These are phyloP conservation scores for Starmerella cellae DNA, from an alignment of 805 yeast genomes.

Conservation along the genomic window DNA sequence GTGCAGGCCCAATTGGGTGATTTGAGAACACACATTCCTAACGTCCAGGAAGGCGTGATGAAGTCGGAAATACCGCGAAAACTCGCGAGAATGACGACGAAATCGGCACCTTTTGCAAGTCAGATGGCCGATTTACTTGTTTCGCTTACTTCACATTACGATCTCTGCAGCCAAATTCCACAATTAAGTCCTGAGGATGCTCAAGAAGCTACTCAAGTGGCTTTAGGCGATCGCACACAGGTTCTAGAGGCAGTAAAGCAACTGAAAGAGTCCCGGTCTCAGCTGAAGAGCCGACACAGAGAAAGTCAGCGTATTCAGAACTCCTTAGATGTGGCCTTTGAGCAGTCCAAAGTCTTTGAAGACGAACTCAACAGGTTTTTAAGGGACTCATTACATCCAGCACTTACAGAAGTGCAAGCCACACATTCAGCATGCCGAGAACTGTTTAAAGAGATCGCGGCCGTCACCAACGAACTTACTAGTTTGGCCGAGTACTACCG, in stretches of 20 bases:
- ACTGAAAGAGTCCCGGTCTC: conserved; percentile 16
- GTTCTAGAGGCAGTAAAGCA: conserved; percentile 25
- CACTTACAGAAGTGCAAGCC: conserved; percentile 18
- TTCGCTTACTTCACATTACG: conserved; percentile 69
- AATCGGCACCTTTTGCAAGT: conserved; percentile 35
- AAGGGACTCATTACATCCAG: conserved; percentile 10
- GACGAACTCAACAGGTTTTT: conserved; percentile 19
- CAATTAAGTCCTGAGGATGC: conserved; percentile 32
- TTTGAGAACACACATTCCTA: conserved; percentile 14
- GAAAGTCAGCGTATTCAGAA: conserved; percentile 12
- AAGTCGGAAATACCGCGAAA: conserved; percentile 27
- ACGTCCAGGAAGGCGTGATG: conserved; percentile 16
- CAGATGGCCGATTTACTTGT: conserved; percentile 59
- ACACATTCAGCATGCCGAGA: conserved; percentile 18
- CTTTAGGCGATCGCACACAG: conserved; percentile 29
- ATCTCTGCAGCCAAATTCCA: conserved; percentile 50
- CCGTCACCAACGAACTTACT: conserved; percentile 28
- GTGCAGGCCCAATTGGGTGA: conserved; percentile 15
- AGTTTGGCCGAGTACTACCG: conserved; percentile 38
- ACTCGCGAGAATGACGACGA: conserved; percentile 15
- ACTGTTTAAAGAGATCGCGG: conserved; percentile 22
- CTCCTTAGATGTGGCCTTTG: conserved; percentile 23
- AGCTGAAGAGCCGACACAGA: conserved; percentile 6
- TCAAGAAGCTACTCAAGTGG: conserved; percentile 44
- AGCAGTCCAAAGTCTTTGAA: conserved; percentile 12